Percentiles rank a stretch among this genome's conserved stretches.
Conservation (phyloP, 441 rosid genomes). For the Populus trichocarpa region DNA sequence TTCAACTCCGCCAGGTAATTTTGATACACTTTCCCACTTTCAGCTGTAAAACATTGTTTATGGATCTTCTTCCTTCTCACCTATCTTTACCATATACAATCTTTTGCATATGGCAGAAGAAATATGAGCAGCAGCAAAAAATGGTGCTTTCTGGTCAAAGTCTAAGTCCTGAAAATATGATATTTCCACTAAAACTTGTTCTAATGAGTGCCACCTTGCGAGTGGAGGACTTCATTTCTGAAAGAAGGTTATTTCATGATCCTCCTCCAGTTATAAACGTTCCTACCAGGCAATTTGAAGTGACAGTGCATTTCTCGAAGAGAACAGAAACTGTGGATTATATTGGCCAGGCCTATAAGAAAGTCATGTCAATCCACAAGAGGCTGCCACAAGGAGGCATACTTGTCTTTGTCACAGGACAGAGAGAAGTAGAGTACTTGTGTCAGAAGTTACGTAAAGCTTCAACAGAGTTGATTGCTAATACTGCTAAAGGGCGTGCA, state of each 20-base stretch:
- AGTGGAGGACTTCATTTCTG: slow-evolving; percentile 74
- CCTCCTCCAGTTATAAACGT: slow-evolving; percentile 76
- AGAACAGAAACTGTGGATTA: slow-evolving; percentile 80
- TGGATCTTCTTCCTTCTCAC: not conserved
- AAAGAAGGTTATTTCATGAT: slow-evolving; percentile 54
- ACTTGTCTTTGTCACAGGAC: too few species aligned
- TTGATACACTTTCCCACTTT: not conserved
- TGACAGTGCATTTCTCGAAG: slow-evolving; percentile 75
- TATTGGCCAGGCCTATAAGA: slow-evolving; percentile 11
- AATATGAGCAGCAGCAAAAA: slow-evolving; percentile 56
- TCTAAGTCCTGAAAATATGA: slow-evolving; percentile 44
- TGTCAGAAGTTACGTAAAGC: too few species aligned
- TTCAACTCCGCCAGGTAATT: too few species aligned
- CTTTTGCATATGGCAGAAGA: slow-evolving; percentile 37
- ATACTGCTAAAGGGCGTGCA: too few species aligned
- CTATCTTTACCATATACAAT: slow-evolving; percentile 8
- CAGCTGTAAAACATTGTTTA: not conserved
- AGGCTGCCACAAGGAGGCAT: too few species aligned
- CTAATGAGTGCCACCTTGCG: slow-evolving; percentile 93
- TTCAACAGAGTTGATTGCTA: too few species aligned
- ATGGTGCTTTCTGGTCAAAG: slow-evolving; percentile 52
- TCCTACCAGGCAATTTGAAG: slow-evolving; percentile 80
- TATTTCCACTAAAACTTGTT: slow-evolving; percentile 74
- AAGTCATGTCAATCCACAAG: too few species aligned
- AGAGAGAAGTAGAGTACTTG: too few species aligned